Evolutionary conservation across 2,329 filamentous ascomycete species (phyloP).

Genomic region (Aspergillus fumigatiaffinis): DNA sequence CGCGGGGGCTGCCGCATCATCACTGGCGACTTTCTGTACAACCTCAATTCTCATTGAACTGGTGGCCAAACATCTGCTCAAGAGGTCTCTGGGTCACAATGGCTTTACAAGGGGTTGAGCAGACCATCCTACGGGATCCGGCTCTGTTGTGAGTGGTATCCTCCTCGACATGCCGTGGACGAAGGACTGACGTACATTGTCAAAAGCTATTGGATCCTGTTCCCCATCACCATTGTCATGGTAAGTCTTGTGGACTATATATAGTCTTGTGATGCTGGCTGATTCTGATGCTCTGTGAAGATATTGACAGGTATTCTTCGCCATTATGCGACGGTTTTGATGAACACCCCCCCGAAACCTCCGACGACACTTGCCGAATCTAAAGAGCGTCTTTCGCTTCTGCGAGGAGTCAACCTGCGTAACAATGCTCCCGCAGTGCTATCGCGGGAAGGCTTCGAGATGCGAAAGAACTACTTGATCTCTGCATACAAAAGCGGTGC

Average conservation of each 20-base stretch:
- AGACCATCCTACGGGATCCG: conserved; percentile 98
- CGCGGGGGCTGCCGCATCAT: conserved; percentile 9
- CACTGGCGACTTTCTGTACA: neutral
- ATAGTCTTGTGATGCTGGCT: neutral
- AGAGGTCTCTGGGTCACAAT: conserved; percentile 48
- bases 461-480: conserved; percentile 75
- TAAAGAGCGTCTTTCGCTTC: conserved; percentile 79
- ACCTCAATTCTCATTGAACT: neutral
- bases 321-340: conserved; percentile 91
- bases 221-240: conserved; percentile 98
- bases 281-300: conserved; percentile 38
- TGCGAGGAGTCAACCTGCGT: conserved; percentile 80
- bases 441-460: conserved; percentile 70
- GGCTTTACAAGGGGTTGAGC: conserved; percentile 73
- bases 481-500: conserved; percentile 78
- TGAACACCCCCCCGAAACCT: conserved; percentile 78
- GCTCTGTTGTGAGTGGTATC: conserved; percentile 76
- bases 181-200: conserved; percentile 10
- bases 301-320: conserved; percentile 91
- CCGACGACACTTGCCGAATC: conserved; percentile 56
- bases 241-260: conserved; percentile 39
- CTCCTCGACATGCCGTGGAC: neutral
- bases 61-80: neutral
- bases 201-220: conserved; percentile 92
- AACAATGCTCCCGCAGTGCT: conserved; percentile 78